Conservation (phyloP, 1,284 basidiomycete species). For the Cryptococcus hybrid region DNA sequence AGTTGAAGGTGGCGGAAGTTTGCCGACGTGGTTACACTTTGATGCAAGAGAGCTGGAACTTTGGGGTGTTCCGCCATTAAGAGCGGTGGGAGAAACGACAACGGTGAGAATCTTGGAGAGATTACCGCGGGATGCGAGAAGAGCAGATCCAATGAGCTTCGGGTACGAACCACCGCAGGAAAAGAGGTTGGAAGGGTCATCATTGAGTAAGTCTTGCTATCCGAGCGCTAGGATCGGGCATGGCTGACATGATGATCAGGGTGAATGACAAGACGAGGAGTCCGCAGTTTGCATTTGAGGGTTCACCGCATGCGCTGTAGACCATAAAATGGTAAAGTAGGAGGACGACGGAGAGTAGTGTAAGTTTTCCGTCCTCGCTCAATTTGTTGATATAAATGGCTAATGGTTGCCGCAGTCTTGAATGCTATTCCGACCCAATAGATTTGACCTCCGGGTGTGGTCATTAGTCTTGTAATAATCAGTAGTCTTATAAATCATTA, state of each 20-base stretch:
- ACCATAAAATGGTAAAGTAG: neutral
- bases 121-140: constrained; percentile 35
- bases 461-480: no score
- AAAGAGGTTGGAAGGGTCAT: constrained; percentile 39
- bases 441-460: no score
- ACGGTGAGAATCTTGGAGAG: constrained; percentile 39
- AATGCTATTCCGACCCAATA: no score
- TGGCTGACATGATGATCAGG: constrained; percentile 15
- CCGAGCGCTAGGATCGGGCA: neutral
- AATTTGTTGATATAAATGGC: no score
- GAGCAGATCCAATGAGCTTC: constrained; percentile 37
- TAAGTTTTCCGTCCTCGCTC: no score
- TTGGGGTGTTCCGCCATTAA: constrained; percentile 43
- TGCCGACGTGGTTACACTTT: constrained; percentile 47
- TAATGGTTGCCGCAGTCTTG: no score
- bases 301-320: constrained; percentile 33
- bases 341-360: neutral
- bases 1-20: constrained; percentile 25
- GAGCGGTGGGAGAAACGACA: constrained; percentile 26
- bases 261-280: constrained; percentile 34
- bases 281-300: constrained; percentile 36
- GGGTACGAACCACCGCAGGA: constrained; percentile 40
- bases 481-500: no score
- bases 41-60: constrained; percentile 45
- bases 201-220: constrained; percentile 35